Evolutionary conservation across 202 grass and related monocot genomes (phyloP).

Genomic region (Carex arenaria): DNA sequence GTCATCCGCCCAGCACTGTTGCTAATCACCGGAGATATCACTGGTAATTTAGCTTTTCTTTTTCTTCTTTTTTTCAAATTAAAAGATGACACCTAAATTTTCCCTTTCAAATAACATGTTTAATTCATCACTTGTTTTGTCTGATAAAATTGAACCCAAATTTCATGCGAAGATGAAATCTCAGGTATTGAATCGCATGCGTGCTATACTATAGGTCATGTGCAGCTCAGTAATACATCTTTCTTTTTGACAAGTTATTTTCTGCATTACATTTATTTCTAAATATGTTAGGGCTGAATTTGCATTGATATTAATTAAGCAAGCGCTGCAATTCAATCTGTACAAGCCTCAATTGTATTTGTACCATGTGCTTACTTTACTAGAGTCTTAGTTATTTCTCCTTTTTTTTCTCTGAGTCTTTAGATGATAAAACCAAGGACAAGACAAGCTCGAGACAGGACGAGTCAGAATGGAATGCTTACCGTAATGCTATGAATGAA

Average conservation of each 20-base stretch:
- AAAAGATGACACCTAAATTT: neutral
- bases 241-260: neutral
- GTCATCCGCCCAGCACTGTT: conserved; percentile 64
- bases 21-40: conserved; percentile 76
- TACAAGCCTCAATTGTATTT: neutral
- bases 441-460: conserved; percentile 72
- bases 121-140: neutral
- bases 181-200: neutral
- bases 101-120: neutral
- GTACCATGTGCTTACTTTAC: neutral
- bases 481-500: conserved; percentile 54
- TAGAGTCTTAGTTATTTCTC: neutral
- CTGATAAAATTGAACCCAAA: neutral
- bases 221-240: too few species aligned
- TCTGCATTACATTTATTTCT: neutral
- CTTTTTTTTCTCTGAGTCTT: neutral
- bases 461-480: conserved; percentile 67
- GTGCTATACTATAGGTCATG: neutral
- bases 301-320: neutral
- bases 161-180: neutral
- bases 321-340: neutral
- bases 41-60: conserved; percentile 37
- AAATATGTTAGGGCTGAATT: neutral
- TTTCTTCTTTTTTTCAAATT: neutral
- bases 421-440: conserved; percentile 74